These are phyloP conservation scores for Picea abies DNA, from an alignment of 83 land plant species.

Conservation along the genomic window DNA sequence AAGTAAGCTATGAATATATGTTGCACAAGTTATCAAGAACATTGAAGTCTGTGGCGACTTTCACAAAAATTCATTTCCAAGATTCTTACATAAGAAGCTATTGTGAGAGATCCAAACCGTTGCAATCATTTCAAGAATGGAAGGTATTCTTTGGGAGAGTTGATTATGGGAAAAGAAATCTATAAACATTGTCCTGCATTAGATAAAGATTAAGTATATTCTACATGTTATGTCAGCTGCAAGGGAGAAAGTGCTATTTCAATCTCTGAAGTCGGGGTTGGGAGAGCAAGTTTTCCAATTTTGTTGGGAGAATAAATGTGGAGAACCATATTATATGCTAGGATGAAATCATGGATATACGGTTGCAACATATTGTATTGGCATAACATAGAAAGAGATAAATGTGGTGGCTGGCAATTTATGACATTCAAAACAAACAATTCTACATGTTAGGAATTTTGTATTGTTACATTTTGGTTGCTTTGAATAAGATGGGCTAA, in stretches of 20 bases:
- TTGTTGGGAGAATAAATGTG: background rate
- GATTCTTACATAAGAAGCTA: too few species aligned
- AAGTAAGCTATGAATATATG: too few species aligned
- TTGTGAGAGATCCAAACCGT: too few species aligned
- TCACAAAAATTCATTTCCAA: too few species aligned
- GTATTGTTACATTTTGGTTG: background rate
- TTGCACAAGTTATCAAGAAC: too few species aligned
- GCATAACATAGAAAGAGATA: background rate
- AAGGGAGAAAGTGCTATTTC: background rate
- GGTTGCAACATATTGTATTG: background rate
- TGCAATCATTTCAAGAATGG: background rate
- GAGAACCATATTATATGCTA: background rate
- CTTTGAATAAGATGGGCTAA: constrained; percentile 51
- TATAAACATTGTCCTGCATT: background rate
- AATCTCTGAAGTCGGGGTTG: background rate
- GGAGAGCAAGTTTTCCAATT: background rate
- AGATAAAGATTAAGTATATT: too few species aligned
- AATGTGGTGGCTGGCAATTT: background rate
- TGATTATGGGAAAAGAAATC: background rate
- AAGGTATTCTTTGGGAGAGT: background rate
- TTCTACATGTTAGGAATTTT: background rate
- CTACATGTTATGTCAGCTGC: background rate
- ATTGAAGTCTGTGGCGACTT: too few species aligned
- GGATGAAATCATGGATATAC: background rate
- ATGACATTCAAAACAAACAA: too few species aligned